Evolutionary conservation across 2,329 filamentous ascomycete species (phyloP).

Genomic region (Sarocladiaceae sp.): DNA sequence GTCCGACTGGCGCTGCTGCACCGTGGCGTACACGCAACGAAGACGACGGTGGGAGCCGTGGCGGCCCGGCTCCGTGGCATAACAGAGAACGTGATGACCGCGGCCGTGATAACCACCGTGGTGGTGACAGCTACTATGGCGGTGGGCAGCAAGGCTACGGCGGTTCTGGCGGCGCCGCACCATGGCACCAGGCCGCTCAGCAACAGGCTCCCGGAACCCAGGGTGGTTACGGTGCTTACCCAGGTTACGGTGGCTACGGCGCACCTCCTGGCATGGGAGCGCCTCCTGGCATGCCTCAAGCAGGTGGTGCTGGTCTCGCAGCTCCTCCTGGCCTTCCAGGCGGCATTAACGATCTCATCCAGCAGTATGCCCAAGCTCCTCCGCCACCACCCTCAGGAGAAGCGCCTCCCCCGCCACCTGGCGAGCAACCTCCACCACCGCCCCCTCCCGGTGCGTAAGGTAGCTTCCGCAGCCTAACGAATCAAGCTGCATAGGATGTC

Average conservation of each 20-base stretch:
- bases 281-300: constrained; percentile 32
- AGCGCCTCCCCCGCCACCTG: constrained; percentile 58
- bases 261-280: constrained; percentile 46
- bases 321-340: constrained; percentile 45
- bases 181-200: constrained; percentile 40
- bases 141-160: constrained; percentile 19
- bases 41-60: constrained; percentile 38
- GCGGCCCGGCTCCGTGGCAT: constrained; percentile 48
- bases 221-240: constrained; percentile 51
- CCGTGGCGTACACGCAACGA: constrained; percentile 63
- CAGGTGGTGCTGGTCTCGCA: constrained; percentile 39
- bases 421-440: constrained; percentile 57
- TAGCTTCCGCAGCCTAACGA: not conserved
- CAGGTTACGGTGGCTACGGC: constrained; percentile 41
- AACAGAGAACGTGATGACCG: constrained; percentile 50
- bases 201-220: constrained; percentile 48
- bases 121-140: constrained; percentile 19
- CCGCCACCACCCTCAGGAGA: constrained; percentile 53
- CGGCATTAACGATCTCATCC: constrained; percentile 57
- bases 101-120: constrained; percentile 30
- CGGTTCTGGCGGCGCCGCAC: constrained; percentile 20
- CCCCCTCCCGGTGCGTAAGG: constrained; percentile 48
- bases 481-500: not conserved
- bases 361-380: constrained; percentile 51
- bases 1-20: constrained; percentile 74